A percentile compares a stretch with the other conserved stretches of the same genome.
These are phyloP conservation scores for Venustampulla echinocandica DNA, from an alignment of 495 filamentous ascomycete species.

Conservation along the genomic window DNA sequence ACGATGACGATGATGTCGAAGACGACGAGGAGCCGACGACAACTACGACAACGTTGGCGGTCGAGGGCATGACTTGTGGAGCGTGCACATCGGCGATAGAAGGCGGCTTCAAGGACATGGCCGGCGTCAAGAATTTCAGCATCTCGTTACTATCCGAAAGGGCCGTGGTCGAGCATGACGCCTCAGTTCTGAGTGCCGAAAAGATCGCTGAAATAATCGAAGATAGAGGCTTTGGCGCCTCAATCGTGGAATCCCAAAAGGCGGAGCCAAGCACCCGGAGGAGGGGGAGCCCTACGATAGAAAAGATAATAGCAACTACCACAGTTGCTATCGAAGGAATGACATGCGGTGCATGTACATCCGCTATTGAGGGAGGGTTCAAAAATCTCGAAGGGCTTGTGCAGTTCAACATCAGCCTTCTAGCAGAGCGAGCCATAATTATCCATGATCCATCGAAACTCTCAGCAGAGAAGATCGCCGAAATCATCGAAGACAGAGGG, in stretches of 20 bases:
- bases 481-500: constrained; percentile 83
- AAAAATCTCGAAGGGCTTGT: constrained; percentile 62
- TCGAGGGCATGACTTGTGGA: constrained; percentile 95
- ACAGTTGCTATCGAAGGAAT: constrained; percentile 91
- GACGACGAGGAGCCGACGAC: constrained; percentile 20
- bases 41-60: constrained; percentile 69
- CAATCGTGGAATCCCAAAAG: constrained; percentile 50
- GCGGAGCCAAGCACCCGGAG: constrained; percentile 25
- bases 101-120: constrained; percentile 65
- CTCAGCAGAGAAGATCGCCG: constrained; percentile 63
- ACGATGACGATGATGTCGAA: constrained; percentile 26
- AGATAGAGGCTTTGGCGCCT: constrained; percentile 85
- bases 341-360: constrained; percentile 94
- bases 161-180: constrained; percentile 81
- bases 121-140: constrained; percentile 78
- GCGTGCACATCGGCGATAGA: constrained; percentile 90
- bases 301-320: constrained; percentile 50
- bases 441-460: constrained; percentile 68
- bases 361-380: constrained; percentile 78
- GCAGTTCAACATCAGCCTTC: constrained; percentile 87
- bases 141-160: constrained; percentile 89
- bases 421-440: constrained; percentile 86
- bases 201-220: constrained; percentile 75
- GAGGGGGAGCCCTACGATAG: constrained; percentile 8
- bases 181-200: constrained; percentile 54